These are phyloP conservation scores for Fusarium pininemorale DNA, from an alignment of 2,329 filamentous ascomycete species.

Conservation along the genomic window DNA sequence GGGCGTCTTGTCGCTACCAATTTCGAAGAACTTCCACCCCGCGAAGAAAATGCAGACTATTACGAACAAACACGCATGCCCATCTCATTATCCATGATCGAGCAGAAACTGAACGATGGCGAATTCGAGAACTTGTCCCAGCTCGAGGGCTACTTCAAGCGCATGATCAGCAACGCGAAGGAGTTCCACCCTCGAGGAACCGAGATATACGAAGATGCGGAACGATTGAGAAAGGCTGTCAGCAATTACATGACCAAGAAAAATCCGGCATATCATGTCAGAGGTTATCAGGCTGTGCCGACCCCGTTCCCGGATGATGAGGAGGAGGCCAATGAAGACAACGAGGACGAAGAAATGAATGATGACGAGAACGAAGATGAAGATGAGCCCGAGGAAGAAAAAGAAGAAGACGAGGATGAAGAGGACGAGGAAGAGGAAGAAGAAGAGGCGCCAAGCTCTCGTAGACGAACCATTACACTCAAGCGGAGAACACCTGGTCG, in stretches of 20 bases:
- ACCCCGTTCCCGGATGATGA: constrained; percentile 66
- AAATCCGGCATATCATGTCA: constrained; percentile 81
- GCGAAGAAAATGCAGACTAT: constrained; percentile 74
- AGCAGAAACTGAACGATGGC: constrained; percentile 74
- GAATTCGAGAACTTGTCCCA: constrained; percentile 77
- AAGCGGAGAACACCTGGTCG: constrained; percentile 50
- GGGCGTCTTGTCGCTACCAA: constrained; percentile 78
- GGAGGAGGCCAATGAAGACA: constrained; percentile 43
- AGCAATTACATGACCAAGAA: constrained; percentile 88
- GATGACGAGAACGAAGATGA: constrained; percentile 45
- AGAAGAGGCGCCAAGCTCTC: constrained; percentile 44
- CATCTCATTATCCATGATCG: constrained; percentile 79
- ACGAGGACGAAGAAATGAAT: constrained; percentile 48
- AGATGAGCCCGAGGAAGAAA: constrained; percentile 43
- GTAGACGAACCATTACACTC: constrained; percentile 52
- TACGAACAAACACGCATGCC: constrained; percentile 81
- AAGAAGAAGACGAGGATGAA: constrained; percentile 41
- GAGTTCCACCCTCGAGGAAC: constrained; percentile 81
- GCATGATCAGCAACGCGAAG: constrained; percentile 88
- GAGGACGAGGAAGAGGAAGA: constrained; percentile 46
- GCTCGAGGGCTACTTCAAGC: constrained; percentile 86
- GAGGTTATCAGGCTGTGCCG: constrained; percentile 74
- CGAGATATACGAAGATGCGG: constrained; percentile 81
- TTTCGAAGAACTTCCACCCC: constrained; percentile 77
- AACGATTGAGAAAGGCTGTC: constrained; percentile 84